These are phyloP conservation scores for Gossypium schwendimanii DNA, from an alignment of 441 rosid genomes.

Conservation along the genomic window DNA sequence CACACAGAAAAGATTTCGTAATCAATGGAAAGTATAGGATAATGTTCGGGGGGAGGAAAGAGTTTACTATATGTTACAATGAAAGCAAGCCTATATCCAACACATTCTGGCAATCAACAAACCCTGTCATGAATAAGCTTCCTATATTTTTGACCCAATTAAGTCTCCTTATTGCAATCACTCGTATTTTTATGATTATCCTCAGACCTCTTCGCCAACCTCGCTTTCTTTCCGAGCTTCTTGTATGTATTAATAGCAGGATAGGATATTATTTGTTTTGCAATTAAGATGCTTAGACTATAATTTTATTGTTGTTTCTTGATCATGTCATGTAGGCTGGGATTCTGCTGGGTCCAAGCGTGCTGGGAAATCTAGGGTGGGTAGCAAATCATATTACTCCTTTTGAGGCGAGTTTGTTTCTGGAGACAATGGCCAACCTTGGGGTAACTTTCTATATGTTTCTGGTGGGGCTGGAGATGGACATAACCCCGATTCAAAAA, in stretches of 20 bases:
- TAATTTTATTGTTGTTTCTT: not conserved
- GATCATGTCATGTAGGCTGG: slow-evolving; percentile 7
- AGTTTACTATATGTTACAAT: slow-evolving; percentile 1
- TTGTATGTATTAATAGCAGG: slow-evolving; percentile 17
- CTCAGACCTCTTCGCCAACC: slow-evolving; percentile 32
- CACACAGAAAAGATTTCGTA: not conserved
- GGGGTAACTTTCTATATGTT: slow-evolving; percentile 39
- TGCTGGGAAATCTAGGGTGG: not conserved
- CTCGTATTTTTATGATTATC: slow-evolving; percentile 20
- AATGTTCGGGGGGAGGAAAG: not conserved
- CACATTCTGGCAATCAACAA: slow-evolving; percentile 23
- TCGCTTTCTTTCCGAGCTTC: slow-evolving; percentile 28
- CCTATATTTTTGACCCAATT: slow-evolving; percentile 32
- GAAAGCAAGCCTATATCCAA: not conserved
- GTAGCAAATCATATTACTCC: slow-evolving; percentile 19
- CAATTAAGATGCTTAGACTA: not conserved
- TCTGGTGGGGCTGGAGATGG: slow-evolving; percentile 34
- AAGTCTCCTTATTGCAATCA: slow-evolving; percentile 16
- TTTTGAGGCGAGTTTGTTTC: slow-evolving; percentile 16
- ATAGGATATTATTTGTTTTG: not conserved
- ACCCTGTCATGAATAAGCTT: slow-evolving; percentile 20
- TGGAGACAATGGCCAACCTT: slow-evolving; percentile 37
- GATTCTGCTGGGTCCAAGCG: slow-evolving; percentile 4
- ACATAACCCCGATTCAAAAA: slow-evolving; percentile 14
- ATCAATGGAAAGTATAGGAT: not conserved